Percentiles rank a stretch among this genome's conserved stretches.
These are phyloP conservation scores for Microbotryomycetes sp. DNA, from an alignment of 1,284 basidiomycete species.

Conservation along the genomic window DNA sequence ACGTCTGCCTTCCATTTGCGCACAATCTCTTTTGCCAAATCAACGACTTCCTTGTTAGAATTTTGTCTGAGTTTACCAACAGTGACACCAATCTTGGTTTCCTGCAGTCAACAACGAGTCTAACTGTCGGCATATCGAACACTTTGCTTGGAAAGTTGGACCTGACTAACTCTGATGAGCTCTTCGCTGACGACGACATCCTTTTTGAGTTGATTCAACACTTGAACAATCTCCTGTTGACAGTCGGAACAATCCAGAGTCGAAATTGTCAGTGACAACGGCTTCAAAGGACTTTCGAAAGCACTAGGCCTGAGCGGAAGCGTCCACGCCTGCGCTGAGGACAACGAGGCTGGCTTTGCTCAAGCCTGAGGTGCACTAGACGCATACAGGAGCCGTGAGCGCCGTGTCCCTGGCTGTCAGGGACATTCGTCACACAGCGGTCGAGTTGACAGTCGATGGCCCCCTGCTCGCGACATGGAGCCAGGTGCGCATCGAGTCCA, in stretches of 20 bases:
- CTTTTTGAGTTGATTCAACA: slow-evolving; percentile 68
- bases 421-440: no score
- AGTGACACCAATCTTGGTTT: slow-evolving; percentile 84
- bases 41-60: slow-evolving; percentile 59
- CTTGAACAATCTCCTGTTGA: slow-evolving; percentile 59
- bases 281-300: no score
- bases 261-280: no score
- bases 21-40: slow-evolving; percentile 86
- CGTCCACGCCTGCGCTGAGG: neutral
- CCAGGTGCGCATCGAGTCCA: no score
- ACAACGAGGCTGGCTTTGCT: no score
- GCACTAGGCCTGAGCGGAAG: no score
- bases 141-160: neutral
- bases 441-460: no score
- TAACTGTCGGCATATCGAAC: neutral
- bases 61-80: slow-evolving; percentile 84
- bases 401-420: no score
- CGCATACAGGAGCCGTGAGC: no score
- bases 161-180: slow-evolving; percentile 66
- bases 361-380: neutral
- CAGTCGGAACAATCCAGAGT: no score
- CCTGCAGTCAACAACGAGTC: slow-evolving; percentile 48
- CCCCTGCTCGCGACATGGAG: no score
- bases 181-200: slow-evolving; percentile 77
- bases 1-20: slow-evolving; percentile 50